Base-by-base conservation (phyloP, 805 yeast species). In the Zygotorulaspora florentina region DNA sequence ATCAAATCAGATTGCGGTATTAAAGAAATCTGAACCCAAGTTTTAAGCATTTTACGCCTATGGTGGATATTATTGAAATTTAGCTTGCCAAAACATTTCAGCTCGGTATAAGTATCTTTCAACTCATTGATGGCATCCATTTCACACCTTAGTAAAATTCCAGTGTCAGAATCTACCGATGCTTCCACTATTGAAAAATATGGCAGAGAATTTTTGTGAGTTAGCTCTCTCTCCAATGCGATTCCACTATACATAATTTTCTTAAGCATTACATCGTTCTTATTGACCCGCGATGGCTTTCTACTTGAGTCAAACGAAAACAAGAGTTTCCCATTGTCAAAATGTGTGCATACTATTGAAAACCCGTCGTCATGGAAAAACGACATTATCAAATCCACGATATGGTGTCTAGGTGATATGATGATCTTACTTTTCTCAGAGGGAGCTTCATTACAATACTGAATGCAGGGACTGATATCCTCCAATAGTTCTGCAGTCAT, bases 1-100 rank as follows among this genome's bases (percentile, higher is more conserved):
- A 65, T 33, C 1, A 65, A 42, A 47, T 62, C 63, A 11, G 65
- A 58, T 2, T 47, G 33, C 1, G 67, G 66, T 1, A 57, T 35
- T 25, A 64, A 31, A 4, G 53, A 56, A 3, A 63, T 58, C 45
- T 65, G 69, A 16, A 65, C 26, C 68, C 67, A 65, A 25, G 66
- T 59, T 35, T 61, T 60, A 26, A 65, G 47, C 29, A 65, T 39
- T 50, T 65, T 65, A 15, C 52, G 50, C 26, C 66, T 50, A 44
- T 65, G 68, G 26, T 52, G 44, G 1, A 47, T 34, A 28, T 51
- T 54, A 8, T 52, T 46, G 45, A 58, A 42, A 15, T 52, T 55
- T 8, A 65, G 39, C 8, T 51, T 49, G 2, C 55, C 46, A 35
- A 52, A 62, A 42, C 69, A 62, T 48, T 65, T 65, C 20, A 65